A percentile compares a stretch with the other conserved stretches of the same genome.
These are phyloP conservation scores for Termitomyces sp. DNA, from an alignment of 768 basidiomycete genomes.

Conservation along the genomic window DNA sequence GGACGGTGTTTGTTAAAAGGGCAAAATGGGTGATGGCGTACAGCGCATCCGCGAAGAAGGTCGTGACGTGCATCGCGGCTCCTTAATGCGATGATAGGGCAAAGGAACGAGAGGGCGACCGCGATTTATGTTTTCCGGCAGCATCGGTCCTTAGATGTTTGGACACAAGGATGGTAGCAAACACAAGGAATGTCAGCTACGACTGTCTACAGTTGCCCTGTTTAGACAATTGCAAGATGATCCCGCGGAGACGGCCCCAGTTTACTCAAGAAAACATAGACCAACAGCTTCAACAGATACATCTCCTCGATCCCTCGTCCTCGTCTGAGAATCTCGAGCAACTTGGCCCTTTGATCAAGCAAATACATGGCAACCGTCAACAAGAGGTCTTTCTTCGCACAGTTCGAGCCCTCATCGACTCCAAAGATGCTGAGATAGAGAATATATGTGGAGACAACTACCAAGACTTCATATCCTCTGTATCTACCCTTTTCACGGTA, in stretches of 20 bases:
- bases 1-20: not conserved
- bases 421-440: constrained; percentile 96
- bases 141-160: constrained; percentile 22
- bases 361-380: constrained; percentile 81
- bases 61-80: constrained; percentile 27
- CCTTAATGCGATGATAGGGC: constrained; percentile 1
- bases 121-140: not conserved
- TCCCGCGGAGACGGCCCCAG: constrained; percentile 66
- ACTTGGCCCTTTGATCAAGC: constrained; percentile 90
- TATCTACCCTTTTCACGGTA: constrained; percentile 93
- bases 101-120: too few species aligned
- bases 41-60: constrained; percentile 37
- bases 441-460: constrained; percentile 95
- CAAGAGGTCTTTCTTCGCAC: constrained; percentile 88
- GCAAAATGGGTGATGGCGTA: constrained; percentile 17
- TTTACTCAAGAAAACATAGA: constrained; percentile 84
- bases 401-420: constrained; percentile 81
- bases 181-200: constrained; percentile 18
- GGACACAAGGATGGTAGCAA: constrained; percentile 30
- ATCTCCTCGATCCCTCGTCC: constrained; percentile 81
- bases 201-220: not conserved
- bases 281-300: constrained; percentile 87
- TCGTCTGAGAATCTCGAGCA: constrained; percentile 94
- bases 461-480: constrained; percentile 95
- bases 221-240: constrained; percentile 42